phyloP scores from a whole-genome alignment of 2,329 filamentous ascomycete species.

The Ascochyta fabae region DNA sequence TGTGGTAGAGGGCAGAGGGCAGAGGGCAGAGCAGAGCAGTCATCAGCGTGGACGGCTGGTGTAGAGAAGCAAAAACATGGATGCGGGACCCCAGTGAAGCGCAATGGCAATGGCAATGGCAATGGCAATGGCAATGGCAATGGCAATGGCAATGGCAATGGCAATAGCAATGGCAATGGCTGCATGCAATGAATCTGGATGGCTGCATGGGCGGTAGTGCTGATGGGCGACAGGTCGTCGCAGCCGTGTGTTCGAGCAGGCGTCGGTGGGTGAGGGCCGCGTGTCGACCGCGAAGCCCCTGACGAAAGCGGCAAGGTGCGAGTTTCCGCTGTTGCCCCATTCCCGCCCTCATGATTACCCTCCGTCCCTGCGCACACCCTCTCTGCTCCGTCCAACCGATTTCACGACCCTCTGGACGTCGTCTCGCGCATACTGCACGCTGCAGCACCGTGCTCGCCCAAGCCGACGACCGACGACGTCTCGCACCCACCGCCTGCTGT shows the following conservation, averaged over 20 bases:
- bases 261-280: constrained; percentile 12
- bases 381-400: constrained; percentile 10
- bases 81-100: background rate
- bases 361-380: constrained; percentile 16
- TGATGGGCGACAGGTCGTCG: constrained; percentile 1
- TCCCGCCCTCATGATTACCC: constrained; percentile 22
- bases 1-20: background rate
- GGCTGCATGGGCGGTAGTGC: background rate
- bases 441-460: constrained; percentile 14
- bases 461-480: constrained; percentile 1
- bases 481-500: background rate
- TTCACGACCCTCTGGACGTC: constrained; percentile 9
- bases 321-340: constrained; percentile 20
- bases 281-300: constrained; percentile 21
- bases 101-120: background rate
- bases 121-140: background rate
- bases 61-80: no score
- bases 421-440: constrained; percentile 17
- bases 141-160: no score
- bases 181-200: background rate
- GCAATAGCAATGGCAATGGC: background rate
- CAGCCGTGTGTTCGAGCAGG: constrained; percentile 7
- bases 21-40: background rate
- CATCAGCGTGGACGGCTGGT: background rate
- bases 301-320: constrained; percentile 18